Evolutionary conservation across 805 yeast species (phyloP).

Genomic region (Komagataella populi): DNA sequence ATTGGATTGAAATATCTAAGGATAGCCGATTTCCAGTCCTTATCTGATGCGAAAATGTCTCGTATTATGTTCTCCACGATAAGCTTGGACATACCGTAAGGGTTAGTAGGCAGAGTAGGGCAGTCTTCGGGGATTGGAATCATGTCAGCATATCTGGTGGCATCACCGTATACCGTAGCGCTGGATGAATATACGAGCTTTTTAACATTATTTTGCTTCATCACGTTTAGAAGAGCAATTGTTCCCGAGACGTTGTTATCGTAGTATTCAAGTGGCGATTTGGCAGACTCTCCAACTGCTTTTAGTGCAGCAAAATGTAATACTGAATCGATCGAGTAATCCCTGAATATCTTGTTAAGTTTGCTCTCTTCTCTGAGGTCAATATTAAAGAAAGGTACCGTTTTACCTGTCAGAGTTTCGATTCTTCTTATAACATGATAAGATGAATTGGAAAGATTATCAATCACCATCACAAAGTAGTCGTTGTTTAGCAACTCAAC

Average conservation of each 20-base stretch:
- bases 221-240: conserved; percentile 37
- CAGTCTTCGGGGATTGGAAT: conserved; percentile 72
- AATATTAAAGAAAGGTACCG: conserved; percentile 40
- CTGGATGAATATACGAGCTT: conserved; percentile 62
- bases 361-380: conserved; percentile 42
- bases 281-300: conserved; percentile 69
- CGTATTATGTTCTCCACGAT: conserved; percentile 48
- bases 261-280: conserved; percentile 55
- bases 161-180: conserved; percentile 80
- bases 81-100: conserved; percentile 64
- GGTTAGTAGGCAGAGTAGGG: conserved; percentile 63
- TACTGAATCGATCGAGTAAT: conserved; percentile 40
- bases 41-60: conserved; percentile 35
- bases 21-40: conserved; percentile 41
- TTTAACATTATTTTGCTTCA: conserved; percentile 31
- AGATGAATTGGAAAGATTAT: conserved; percentile 54
- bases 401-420: conserved; percentile 35
- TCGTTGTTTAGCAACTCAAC: conserved; percentile 49
- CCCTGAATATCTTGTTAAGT: conserved; percentile 31
- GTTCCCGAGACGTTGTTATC: conserved; percentile 59
- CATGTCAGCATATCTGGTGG: conserved; percentile 55
- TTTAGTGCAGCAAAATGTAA: conserved; percentile 76
- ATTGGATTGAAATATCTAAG: conserved; percentile 75
- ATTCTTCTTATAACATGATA: conserved; percentile 52
- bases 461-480: conserved; percentile 59